These are phyloP conservation scores for Monascus ruber DNA, from an alignment of 2,329 filamentous ascomycete genomes.

Conservation along the genomic window DNA sequence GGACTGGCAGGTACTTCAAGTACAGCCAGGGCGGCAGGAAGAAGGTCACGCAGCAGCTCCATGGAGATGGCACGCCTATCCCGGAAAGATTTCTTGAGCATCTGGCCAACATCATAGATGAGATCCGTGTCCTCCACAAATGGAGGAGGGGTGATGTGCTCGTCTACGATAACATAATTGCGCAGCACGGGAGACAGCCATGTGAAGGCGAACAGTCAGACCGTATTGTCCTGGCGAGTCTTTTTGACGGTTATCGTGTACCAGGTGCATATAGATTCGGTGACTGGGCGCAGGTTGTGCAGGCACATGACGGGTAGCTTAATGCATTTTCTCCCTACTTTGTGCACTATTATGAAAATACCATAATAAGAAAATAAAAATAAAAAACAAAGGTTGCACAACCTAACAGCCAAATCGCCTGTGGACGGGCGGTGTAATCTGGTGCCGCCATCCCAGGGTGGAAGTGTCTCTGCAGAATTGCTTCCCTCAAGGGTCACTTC, in stretches of 20 bases:
- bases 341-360: neutral
- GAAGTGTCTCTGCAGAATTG: constrained; percentile 47
- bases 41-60: constrained; percentile 30
- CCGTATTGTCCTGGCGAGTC: constrained; percentile 36
- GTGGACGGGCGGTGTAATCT: constrained; percentile 39
- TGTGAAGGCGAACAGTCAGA: constrained; percentile 38
- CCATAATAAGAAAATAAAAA: constrained; percentile 12
- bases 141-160: constrained; percentile 39
- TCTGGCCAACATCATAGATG: constrained; percentile 36
- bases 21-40: constrained; percentile 17
- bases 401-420: constrained; percentile 25
- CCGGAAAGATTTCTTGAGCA: constrained; percentile 35
- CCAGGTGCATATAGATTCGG: constrained; percentile 34
- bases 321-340: neutral
- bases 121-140: constrained; percentile 38
- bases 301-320: constrained; percentile 23
- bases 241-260: constrained; percentile 36
- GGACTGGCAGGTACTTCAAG: constrained; percentile 36
- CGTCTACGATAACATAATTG: constrained; percentile 39
- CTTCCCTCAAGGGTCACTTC: constrained; percentile 46
- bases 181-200: constrained; percentile 39
- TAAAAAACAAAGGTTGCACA: constrained; percentile 23
- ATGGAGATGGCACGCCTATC: constrained; percentile 37
- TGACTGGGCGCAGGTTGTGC: constrained; percentile 38
- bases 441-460: constrained; percentile 44